phyloP scores from a whole-genome alignment of 2,329 filamentous ascomycete species.

The Cladophialophora carrionii region DNA sequence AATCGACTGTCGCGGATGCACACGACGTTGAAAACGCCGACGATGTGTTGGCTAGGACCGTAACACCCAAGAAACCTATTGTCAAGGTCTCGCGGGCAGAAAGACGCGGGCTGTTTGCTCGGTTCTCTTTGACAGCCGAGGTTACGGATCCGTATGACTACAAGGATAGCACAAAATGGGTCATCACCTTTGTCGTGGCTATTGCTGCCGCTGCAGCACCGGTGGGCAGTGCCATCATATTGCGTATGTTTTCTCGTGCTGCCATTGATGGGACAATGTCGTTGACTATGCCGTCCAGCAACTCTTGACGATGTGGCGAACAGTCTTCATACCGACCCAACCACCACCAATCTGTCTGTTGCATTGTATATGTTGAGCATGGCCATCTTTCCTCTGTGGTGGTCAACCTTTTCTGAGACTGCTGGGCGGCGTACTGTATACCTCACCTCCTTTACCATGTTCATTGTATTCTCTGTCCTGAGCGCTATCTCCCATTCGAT shows the following conservation, averaged over 20 bases:
- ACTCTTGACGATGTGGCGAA: constrained; percentile 66
- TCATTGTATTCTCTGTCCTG: constrained; percentile 70
- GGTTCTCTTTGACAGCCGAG: constrained; percentile 74
- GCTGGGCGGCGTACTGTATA: constrained; percentile 77
- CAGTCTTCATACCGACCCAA: constrained; percentile 65
- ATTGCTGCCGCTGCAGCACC: constrained; percentile 77
- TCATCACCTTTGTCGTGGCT: constrained; percentile 76
- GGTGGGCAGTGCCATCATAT: constrained; percentile 81
- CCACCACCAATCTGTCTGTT: constrained; percentile 73
- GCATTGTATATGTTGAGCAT: constrained; percentile 81
- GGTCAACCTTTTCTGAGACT: constrained; percentile 77
- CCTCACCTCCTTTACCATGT: constrained; percentile 71
- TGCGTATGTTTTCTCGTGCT: constrained; percentile 61
- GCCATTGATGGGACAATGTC: neutral
- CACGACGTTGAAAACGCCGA: constrained; percentile 31
- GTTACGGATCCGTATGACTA: constrained; percentile 77
- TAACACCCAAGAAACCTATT: constrained; percentile 44
- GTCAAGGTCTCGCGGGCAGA: constrained; percentile 56
- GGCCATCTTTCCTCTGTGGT: constrained; percentile 85
- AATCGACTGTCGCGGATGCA: constrained; percentile 25
- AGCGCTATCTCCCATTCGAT: constrained; percentile 71
- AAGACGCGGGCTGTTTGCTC: constrained; percentile 73
- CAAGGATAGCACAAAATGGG: constrained; percentile 75
- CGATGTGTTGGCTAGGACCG: constrained; percentile 37
- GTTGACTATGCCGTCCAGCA: constrained; percentile 52